Evolutionary conservation across 345 rosid genomes (phyloP), one percentile per base, ranked within the genome.

Genomic region (Isatis tinctoria): DNA sequence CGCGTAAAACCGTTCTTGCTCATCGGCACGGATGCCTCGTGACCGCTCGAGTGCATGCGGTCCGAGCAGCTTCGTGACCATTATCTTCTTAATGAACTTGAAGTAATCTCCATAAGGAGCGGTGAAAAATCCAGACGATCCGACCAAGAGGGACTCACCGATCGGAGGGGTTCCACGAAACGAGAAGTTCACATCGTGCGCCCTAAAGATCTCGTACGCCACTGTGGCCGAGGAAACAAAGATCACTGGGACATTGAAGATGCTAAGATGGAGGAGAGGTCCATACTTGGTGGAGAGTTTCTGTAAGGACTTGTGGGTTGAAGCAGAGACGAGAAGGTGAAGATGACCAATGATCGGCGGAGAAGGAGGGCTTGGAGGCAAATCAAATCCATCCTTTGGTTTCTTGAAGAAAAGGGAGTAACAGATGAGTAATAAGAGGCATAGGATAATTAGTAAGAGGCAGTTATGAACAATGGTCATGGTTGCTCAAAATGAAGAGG

Each of bases 391-490:
- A 53, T 39, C 16, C 20, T 74, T 57, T 57, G 8, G 51, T 74
- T 66, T 67, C 73, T 14, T 58, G 54, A 48, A 67, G 35, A 74
- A 59, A 13, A 58, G 8, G 22, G 3, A 58, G 73, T 66, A 48
- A 48, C 52, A 67, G 22, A 74, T 2, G 24, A 74, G 10, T 10
- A 60, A 27, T 8, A 47, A 58, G 13, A 74, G 1, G 6, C 44
- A 59, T 12, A 67, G 8, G 62, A 74, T 12, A 0, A 60, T 10
- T 9, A 59, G 58, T n/a, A 60, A 13, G 10, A 67, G 36, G 3
- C 22, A 58, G 5, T 48, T 4, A 27, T 18, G 60, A 66, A 37
- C 47, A 59, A 5, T 3, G 1, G 0, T 36, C 60, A 54, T 54
- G 28, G 67, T 65, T 53, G 17, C 63, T 53, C 51, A 20, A 20